These are phyloP conservation scores for Cucurbita moschata DNA, from an alignment of 306 rosid genomes.

Conservation along the genomic window DNA sequence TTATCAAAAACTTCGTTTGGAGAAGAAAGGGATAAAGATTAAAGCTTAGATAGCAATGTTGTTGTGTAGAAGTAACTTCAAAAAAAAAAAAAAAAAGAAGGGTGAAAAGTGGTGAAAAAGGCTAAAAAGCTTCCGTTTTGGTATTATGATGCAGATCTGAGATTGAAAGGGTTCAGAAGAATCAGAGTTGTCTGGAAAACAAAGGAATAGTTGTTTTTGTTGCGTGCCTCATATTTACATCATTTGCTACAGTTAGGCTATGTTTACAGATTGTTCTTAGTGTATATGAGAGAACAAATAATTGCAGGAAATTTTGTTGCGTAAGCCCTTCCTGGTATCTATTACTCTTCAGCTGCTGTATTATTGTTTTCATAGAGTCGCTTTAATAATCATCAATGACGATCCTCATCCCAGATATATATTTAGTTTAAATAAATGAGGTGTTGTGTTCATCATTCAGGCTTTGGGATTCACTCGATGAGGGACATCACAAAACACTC, in stretches of 20 bases:
- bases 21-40: not conserved
- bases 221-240: conserved; percentile 43
- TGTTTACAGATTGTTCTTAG: conserved; percentile 27
- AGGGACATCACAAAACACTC: too few species aligned
- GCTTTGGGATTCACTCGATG: too few species aligned
- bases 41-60: not conserved
- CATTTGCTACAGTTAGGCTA: conserved; percentile 37
- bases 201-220: conserved; percentile 45
- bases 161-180: conserved; percentile 48
- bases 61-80: not conserved
- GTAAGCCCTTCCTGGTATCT: conserved; percentile 56
- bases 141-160: conserved; percentile 43
- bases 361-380: conserved; percentile 42
- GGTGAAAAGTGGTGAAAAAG: not conserved
- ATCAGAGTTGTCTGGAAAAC: conserved; percentile 54
- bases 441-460: too few species aligned
- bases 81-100: not conserved
- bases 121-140: not conserved
- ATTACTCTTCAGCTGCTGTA: conserved; percentile 47
- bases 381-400: conserved; percentile 18
- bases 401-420: not conserved
- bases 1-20: not conserved
- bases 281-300: conserved; percentile 26
- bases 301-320: conserved; percentile 54
- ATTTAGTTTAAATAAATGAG: too few species aligned